Percentiles rank a stretch among this genome's conserved stretches.
Evolutionary conservation across 306 rosid species (phyloP).

Genomic region (Prunus persica): Prunus_persica_NCBIv2 NC_034013.1:17965001-17965500

Average conservation of each 20-base stretch:
- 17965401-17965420: neutral
- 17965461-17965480: neutral
- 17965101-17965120: neutral
- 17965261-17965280: neutral
- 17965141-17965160: constrained; percentile 3
- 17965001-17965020: constrained; percentile 92
- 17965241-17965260: neutral
- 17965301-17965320: neutral
- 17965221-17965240: neutral
- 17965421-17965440: neutral
- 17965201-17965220: neutral
- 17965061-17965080: constrained; percentile 8
- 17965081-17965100: constrained; percentile 13
- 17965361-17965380: neutral
- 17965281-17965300: neutral
- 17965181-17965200: neutral
- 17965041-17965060: constrained; percentile 47
- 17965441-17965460: neutral
- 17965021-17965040: constrained; percentile 82
- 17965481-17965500: no score
- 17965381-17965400: neutral
- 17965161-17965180: neutral
- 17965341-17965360: neutral
- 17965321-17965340: neutral
- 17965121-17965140: neutral